Base-by-base conservation (phyloP, 2,329 filamentous ascomycete species). In the Colletotrichum sp. region DNA sequence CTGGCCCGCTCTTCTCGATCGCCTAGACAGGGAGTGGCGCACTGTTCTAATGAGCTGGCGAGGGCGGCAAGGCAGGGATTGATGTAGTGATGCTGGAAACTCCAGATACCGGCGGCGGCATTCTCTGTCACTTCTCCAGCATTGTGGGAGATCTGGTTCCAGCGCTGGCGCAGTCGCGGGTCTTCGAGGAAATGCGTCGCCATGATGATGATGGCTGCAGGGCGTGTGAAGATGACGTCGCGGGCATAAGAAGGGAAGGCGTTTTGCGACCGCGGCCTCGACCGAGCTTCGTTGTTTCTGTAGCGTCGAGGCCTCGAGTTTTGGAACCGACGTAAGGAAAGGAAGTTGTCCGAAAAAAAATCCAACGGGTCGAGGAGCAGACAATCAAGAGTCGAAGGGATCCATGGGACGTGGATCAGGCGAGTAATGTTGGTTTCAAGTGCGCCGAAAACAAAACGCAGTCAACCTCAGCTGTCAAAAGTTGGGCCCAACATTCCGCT, bases 121-220 rank as follows among this genome's bases (percentile, higher is more conserved):
- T 94, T 93, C 82, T 98, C 95, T 74, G 97, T 98, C 61, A 95
- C 95, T 36, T 94, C 90, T 84, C 98, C 96, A 83, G 97, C 92
- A 80, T 96, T 98, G 78, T 97, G 94, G 8, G 94, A 93, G 82
- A 98, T 93, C 81, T 97, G 95, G 82, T 98, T 97, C 90, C 98
- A 95, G 79, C 94, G 95, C 84, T 98, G 95, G 77, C 96, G 95
- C 83, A 98, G 92, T 80, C 96, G 94, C 75, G 96, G 96, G 84
- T 98, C 96, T 81, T 93, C 91, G 77, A 93, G 86, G 77, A 93
- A 91, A 47, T 66, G 64, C 21, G 66, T 61, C 68, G 89, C 86
- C 90, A 91, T 91, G 75, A 67, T 81, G 82, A 72, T 63, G 72
- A 69, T 66, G 69, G 57, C 69, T 70, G 67, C 33, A 54, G 70